A percentile compares a stretch with the other conserved stretches of the same genome.
Conservation (phyloP, 129 eudicot genomes). For the Flaveria sonorensis region DNA sequence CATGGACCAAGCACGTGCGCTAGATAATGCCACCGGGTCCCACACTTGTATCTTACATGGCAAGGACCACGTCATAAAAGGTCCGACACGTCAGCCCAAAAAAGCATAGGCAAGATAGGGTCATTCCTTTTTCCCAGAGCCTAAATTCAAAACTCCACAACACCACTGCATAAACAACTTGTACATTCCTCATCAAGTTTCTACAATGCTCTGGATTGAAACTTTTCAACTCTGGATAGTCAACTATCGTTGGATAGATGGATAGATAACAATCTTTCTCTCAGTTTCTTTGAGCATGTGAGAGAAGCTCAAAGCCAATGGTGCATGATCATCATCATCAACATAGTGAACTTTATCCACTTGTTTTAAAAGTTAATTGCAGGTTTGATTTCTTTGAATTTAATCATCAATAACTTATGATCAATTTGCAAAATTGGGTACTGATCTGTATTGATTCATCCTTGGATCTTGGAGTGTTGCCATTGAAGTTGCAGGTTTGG, state of each 20-base stretch:
- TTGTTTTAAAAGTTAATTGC: not conserved
- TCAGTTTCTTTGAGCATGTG: constrained; percentile 11
- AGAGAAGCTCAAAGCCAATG: constrained; percentile 32
- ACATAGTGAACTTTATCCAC: not conserved
- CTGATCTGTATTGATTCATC: not conserved
- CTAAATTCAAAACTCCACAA: constrained; percentile 5
- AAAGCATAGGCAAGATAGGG: constrained; percentile 42
- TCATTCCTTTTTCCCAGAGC: constrained; percentile 24
- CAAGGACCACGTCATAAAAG: constrained; percentile 42
- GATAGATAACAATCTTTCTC: constrained; percentile 36
- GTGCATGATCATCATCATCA: constrained; percentile 19
- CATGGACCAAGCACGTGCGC: constrained; percentile 36
- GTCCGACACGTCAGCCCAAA: constrained; percentile 42
- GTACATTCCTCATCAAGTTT: constrained; percentile 1
- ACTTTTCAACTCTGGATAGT: constrained; percentile 10
- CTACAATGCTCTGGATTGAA: not conserved
- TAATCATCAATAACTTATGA: not conserved
- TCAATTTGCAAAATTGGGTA: not conserved
- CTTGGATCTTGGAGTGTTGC: not conserved
- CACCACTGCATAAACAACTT: not conserved
- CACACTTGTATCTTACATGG: constrained; percentile 31
- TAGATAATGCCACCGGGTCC: constrained; percentile 36
- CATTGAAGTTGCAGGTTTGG: not conserved
- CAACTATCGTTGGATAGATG: constrained; percentile 27
- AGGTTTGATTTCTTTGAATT: constrained; percentile 25